Evolutionary conservation across 495 filamentous ascomycete species (phyloP), one percentile per base, ranked within the genome.

Genomic region (Geopyxis carbonaria): DNA sequence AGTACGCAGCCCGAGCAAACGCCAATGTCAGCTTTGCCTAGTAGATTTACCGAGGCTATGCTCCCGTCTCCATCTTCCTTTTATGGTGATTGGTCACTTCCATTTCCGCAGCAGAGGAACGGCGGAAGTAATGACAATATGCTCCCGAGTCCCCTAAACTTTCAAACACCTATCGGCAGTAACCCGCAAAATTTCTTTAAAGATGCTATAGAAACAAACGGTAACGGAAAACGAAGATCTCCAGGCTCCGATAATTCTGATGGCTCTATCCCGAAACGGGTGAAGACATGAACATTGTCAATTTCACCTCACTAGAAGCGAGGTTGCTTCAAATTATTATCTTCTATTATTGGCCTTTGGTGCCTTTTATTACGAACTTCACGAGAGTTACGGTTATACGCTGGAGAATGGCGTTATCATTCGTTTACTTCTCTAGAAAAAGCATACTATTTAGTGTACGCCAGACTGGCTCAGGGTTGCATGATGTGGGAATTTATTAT

Each of bases 11-110:
- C 70, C 40, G 80, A 79, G 44, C 85, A 94, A 49, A 95, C 89
- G 3, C 89, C 89, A 0, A 86, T 93, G n/a, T 94, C 87, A n/a
- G 87, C 89, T 2, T 66, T 97, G 5, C 89, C 89, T 2, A 89
- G 80, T 34, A 72, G 86, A 18, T 94, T 95, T 57, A 74, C 93
- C 31, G 76, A 74, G 20, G 77, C 81, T 47, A 78, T 78, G 5
- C 72, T 91, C 22, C 66, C 94, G 15, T 86, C 89, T 1, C 84
- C 78, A 29, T 89, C 89, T 2, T 83, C 70, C 44, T 94, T 95
- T 60, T 95, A 92, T 57, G 31, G 31, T 13, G 86, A 93, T 45
- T 94, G 86, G 89, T 73, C 76, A 40, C 73, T 70, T 59, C 70
- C 63, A n/a, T 38, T 38, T n/a, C 18, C 34, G 22, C 21, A 20